Evolutionary conservation across 73 alveolate genomes (phyloP), one percentile per base, ranked within the genome.

Genomic region (Symbiodinium natans): DNA sequence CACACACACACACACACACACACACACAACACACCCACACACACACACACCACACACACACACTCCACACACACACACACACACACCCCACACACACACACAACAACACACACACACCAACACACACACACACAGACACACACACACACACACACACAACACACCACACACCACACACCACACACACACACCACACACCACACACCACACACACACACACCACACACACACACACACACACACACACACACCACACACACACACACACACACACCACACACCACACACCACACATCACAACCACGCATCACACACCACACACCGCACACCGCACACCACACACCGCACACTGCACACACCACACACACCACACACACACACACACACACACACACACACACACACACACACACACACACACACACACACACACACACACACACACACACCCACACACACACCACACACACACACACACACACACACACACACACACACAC

Each of bases 341-440:
- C n/a, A n/a, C n/a, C n/a, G n/a, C n/a, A n/a, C n/a, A n/a, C n/a
- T n/a, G n/a, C n/a, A n/a, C 85, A 74, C 85, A n/a, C 41, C 43
- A 19, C 40, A 19, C 43, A 19, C 43, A 19, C 40, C 85, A n/a
- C 85, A n/a, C 85, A 74, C 85, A n/a, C 85, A n/a, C 85, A 74
- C 85, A n/a, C 85, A n/a, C 85, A 74, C 85, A n/a, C 85, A n/a
- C 85, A 74, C 85, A n/a, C 85, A n/a, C 85, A 74, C 85, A n/a
- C 85, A n/a, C 85, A 74, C 85, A n/a, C 85, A n/a, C 85, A 74
- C 85, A n/a, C 85, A n/a, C 85, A 74, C 85, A n/a, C 85, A n/a
- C 85, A 74, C 85, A n/a, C 85, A 74, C 85, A 74, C 85, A n/a
- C 85, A n/a, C 85, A 74, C 40, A n/a, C 85, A 74, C 85, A 74